Evolutionary conservation across 345 rosid genomes (phyloP).

Genomic region (Turnera subulata): DNA sequence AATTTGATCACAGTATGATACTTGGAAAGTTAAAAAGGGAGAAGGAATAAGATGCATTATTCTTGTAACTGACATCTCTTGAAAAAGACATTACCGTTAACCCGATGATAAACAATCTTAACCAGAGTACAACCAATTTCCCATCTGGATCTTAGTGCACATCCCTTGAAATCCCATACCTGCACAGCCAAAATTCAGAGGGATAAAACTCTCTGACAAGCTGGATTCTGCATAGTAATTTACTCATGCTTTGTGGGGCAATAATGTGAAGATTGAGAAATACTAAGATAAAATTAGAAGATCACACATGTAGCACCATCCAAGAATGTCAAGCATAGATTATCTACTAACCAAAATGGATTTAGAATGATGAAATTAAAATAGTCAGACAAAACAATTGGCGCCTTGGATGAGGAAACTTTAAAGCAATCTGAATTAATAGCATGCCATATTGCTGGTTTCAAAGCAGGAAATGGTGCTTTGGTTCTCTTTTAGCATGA

Average conservation of each 20-base stretch:
- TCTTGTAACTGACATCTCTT: background rate
- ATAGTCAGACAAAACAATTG: too few relatives aligned
- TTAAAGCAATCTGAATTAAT: too few relatives aligned
- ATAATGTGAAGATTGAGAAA: background rate
- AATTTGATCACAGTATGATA: slow-evolving; percentile 10
- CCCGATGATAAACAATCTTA: slow-evolving; percentile 70
- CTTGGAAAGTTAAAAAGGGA: background rate
- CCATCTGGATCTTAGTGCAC: slow-evolving; percentile 66
- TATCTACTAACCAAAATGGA: too few relatives aligned
- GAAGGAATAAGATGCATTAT: background rate
- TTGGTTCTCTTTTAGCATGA: too few relatives aligned
- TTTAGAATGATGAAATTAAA: too few relatives aligned
- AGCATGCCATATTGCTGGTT: too few relatives aligned
- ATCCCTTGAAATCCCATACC: slow-evolving; percentile 96
- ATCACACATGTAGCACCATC: too few relatives aligned
- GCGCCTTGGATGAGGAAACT: too few relatives aligned
- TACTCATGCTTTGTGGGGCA: background rate
- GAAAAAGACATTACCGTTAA: slow-evolving; percentile 45
- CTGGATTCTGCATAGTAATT: slow-evolving; percentile 1
- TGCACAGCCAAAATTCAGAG: slow-evolving; percentile 21
- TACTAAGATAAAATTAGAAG: too few relatives aligned
- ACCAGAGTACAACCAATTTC: slow-evolving; percentile 73
- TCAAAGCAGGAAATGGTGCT: too few relatives aligned
- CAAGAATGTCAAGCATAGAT: too few relatives aligned
- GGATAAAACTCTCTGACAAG: slow-evolving; percentile 8